These are phyloP conservation scores for Ophiocordyceps sinensis DNA, from an alignment of 2,329 filamentous ascomycete species.

Conservation along the genomic window DNA sequence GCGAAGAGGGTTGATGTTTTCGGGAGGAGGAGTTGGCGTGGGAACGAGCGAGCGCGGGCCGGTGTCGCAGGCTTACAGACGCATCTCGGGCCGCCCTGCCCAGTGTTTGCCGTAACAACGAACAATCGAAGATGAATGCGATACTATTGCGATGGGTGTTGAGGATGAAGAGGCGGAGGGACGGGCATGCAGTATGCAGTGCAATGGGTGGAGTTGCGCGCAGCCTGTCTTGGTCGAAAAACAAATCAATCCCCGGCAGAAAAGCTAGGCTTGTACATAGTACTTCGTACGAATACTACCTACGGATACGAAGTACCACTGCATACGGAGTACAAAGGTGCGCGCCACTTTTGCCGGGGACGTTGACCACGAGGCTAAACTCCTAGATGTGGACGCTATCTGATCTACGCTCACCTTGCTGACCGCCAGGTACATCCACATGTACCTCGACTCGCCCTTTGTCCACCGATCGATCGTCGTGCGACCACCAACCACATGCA, in stretches of 20 bases:
- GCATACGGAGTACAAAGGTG: no score
- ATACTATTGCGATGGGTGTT: constrained; percentile 5
- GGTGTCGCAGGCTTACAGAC: constrained; percentile 7
- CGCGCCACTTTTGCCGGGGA: no score
- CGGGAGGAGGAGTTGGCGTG: constrained; percentile 2
- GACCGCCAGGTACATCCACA: no score
- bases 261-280: background rate
- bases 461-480: no score
- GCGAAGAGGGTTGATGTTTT: background rate
- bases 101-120: constrained; percentile 1
- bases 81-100: constrained; percentile 12
- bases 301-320: no score
- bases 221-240: constrained; percentile 15
- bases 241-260: constrained; percentile 7
- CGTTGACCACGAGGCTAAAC: no score
- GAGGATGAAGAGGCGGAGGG: background rate
- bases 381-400: no score
- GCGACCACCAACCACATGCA: no score
- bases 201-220: constrained; percentile 1
- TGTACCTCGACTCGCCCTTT: no score
- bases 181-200: background rate
- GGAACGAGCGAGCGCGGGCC: constrained; percentile 4
- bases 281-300: no score
- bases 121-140: background rate
- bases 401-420: no score